phyloP scores from a whole-genome alignment of 495 filamentous ascomycete genomes.

The Geoglossum glabrum region DNA sequence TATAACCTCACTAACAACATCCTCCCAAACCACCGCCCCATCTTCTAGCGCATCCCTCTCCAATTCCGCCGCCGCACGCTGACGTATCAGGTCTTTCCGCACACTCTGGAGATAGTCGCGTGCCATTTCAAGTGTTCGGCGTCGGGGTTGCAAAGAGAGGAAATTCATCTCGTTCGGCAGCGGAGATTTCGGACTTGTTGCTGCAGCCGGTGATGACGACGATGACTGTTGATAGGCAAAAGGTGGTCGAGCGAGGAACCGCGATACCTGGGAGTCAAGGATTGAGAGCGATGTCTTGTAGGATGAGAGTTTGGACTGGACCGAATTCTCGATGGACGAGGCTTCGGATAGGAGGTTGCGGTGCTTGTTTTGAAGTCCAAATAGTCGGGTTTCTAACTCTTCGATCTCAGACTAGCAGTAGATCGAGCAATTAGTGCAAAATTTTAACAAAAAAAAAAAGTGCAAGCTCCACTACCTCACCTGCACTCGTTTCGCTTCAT shows the following conservation, averaged over 20 bases:
- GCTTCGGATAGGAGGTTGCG: conserved; percentile 38
- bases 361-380: conserved; percentile 42
- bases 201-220: too few relatives aligned
- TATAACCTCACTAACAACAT: conserved; percentile 38
- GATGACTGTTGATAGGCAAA: not conserved
- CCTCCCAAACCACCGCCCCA: conserved; percentile 63
- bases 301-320: conserved; percentile 38
- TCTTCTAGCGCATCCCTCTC: conserved; percentile 68
- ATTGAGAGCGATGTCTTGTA: conserved; percentile 34
- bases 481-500: conserved; percentile 17
- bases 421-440: conserved; percentile 10
- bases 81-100: conserved; percentile 31
- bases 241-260: conserved; percentile 31
- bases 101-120: conserved; percentile 57
- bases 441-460: conserved; percentile 5
- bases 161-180: conserved; percentile 12
- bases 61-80: conserved; percentile 36
- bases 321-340: conserved; percentile 39
- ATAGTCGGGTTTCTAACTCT: conserved; percentile 42
- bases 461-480: conserved; percentile 8
- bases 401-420: conserved; percentile 23
- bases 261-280: conserved; percentile 30
- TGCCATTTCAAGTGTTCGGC: conserved; percentile 59
- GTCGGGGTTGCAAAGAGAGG: conserved; percentile 38
- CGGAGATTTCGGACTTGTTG: not conserved